phyloP scores from a whole-genome alignment of 2,329 filamentous ascomycete genomes.

The Phoma sp. region DNA sequence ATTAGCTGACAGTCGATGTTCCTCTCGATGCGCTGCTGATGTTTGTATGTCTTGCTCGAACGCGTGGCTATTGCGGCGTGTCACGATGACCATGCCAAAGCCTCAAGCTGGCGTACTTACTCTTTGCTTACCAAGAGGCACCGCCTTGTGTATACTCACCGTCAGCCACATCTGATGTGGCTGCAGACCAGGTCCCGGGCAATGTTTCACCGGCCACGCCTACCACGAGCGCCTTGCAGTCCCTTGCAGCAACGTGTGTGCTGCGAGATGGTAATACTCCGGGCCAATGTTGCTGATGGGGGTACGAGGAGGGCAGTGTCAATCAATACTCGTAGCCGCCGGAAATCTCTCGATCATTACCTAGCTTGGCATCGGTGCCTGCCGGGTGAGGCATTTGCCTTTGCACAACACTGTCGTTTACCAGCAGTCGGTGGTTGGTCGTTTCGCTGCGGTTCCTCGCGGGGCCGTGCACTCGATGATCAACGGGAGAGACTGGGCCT shows the following conservation, averaged over 20 bases:
- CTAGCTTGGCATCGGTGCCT: constrained; percentile 3
- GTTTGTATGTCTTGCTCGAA: neutral
- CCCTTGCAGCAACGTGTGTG: constrained; percentile 8
- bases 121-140: neutral
- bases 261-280: constrained; percentile 2
- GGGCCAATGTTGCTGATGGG: constrained; percentile 8
- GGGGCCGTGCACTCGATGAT: constrained; percentile 14
- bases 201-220: neutral
- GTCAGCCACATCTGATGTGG: neutral
- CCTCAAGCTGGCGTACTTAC: neutral
- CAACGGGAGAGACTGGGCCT: neutral
- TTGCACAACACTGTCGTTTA: neutral
- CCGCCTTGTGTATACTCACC: neutral
- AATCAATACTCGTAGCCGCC: neutral
- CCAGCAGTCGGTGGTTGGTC: constrained; percentile 5
- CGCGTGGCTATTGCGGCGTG: neutral
- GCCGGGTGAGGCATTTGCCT: constrained; percentile 6
- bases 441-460: constrained; percentile 2
- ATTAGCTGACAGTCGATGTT: too few relatives aligned
- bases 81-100: neutral
- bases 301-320: constrained; percentile 10
- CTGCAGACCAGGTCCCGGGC: neutral
- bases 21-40: too few relatives aligned
- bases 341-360: neutral
- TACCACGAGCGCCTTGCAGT: neutral